Evolutionary conservation across 768 basidiomycete genomes (phyloP), one percentile per base, ranked within the genome.

Genomic region (Vishniacozyma victoriae): DNA sequence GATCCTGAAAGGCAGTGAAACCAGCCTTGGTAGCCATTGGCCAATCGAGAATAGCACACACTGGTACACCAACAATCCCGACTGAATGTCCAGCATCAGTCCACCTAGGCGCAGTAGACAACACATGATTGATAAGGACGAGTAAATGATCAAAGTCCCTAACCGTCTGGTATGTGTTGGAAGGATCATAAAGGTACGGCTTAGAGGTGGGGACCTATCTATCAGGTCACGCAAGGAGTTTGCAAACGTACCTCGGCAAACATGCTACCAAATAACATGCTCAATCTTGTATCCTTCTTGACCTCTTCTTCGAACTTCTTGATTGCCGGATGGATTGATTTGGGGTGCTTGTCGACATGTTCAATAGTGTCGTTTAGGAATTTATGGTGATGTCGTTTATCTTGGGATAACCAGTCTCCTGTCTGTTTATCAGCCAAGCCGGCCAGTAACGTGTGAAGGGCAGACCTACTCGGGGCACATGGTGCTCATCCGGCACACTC

Each of bases 31-130:
- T 74, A 12, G 72, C 75, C 72, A 78, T 79, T 15, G 64, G 75
- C 69, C 67, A 75, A 40, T 77, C 73, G 43, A 78, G 67, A 41
- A 79, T 59, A 3, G 75, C 75, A 45, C 76, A 74, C 59, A 80
- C 75, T 7, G 79, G 78, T 23, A 76, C 72, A 11, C 76, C 77
- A 27, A 79, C 74, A 11, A 76, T 57, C 14, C 72, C 73, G n/a
- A 55, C 62, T 26, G 48, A 58, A 36, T 73, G 58, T 18, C 64
- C 69, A 2, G 70, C 63, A 41, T 73, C 57, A 9, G 72, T 72
- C 67, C 72, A 79, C 2, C 43, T 47, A 0, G 78, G 78, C 0
- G 78, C 74, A 22, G 73, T 70, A n/a, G 56, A 57, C 38, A 79
- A 52, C 61, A 79, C 67, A 40, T 70, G 58, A 57, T 80, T 74